Conservation (phyloP, 176 grass and related monocot genomes). For the Coix lacrymajobi region DNA sequence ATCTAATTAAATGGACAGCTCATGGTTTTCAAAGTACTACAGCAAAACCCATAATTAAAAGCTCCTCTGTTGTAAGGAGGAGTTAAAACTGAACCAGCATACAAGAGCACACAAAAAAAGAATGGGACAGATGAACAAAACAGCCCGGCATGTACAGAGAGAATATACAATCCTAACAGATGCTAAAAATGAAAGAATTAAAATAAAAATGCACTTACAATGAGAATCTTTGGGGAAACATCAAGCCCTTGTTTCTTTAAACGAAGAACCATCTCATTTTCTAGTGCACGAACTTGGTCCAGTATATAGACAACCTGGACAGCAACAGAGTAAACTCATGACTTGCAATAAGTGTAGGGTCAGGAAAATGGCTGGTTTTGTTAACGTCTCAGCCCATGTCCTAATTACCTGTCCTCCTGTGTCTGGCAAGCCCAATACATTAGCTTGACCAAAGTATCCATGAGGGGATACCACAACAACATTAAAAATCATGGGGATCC, state of each 20-base stretch:
- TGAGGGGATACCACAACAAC: slow-evolving; percentile 92
- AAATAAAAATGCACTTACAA: slow-evolving; percentile 47
- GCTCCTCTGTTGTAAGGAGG: background rate
- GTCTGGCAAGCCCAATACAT: slow-evolving; percentile 95
- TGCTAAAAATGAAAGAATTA: background rate
- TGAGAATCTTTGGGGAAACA: slow-evolving; percentile 84
- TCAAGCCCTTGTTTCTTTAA: slow-evolving; percentile 83
- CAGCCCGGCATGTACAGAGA: slow-evolving; percentile 1
- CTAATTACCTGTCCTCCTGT: slow-evolving; percentile 88
- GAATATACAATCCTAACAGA: background rate
- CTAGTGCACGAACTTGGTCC: slow-evolving; percentile 92
- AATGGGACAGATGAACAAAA: background rate
- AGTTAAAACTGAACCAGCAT: background rate
- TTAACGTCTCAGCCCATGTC: background rate
- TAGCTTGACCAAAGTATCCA: slow-evolving; percentile 98
- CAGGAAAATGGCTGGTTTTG: background rate
- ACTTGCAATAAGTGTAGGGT: background rate
- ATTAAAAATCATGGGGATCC: slow-evolving; percentile 97
- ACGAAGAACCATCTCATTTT: slow-evolving; percentile 91
- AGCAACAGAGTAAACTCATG: background rate
- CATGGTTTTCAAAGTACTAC: background rate
- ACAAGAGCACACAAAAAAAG: background rate
- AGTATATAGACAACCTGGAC: slow-evolving; percentile 88
- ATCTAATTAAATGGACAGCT: background rate
- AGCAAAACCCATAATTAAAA: background rate